Evolutionary conservation across 495 filamentous ascomycete species (phyloP), one percentile per base, ranked within the genome.

Genomic region (Podospora comata): DNA sequence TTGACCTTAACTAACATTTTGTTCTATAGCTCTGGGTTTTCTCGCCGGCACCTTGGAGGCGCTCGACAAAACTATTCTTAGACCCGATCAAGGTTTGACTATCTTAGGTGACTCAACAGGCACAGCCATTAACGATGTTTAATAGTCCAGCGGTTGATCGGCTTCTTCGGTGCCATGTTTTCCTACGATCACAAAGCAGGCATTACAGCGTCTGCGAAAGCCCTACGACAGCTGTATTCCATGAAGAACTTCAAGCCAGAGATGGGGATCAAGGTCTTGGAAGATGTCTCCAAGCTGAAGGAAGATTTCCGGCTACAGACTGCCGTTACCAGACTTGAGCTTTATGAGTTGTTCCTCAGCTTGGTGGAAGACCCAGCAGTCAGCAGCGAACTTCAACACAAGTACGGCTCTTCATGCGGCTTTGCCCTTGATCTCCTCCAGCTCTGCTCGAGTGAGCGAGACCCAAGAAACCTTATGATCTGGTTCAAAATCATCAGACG

Each of bases 111-210:
- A 23, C 23, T 23, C 28, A 11, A 30, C 20, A 34, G 23, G 5
- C 32, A 4, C 16, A 58, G 19, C 2, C 39, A 48, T 27, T 27
- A 9, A 13, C 3, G 28, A 69, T 65, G 2, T 54, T 5, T 53
- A 16, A 7, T 44, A 75, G 75, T 83, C 15, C 71, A 76, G 23
- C 72, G 79, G 5, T 73, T 84, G 19, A 76, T 82, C 9, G 78
- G 75, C 60, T 84, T 84, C 77, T 85, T 85, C 57, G 78, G 79
- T 44, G 76, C 81, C 30, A 81, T 85, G 71, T 83, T 85, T 64
- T 81, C 79, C 0, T 80, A 79, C 66, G 82, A 85, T 64, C 82
- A 84, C 72, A 83, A 82, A 48, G 81, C 81, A 5, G 82, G 82
- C 28, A 77, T 85, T 65, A 78, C 79, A 9, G 80, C 82, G n/a